These are phyloP conservation scores for Aspergillus sp. DNA, from an alignment of 2,329 filamentous ascomycete genomes.

Conservation along the genomic window DNA sequence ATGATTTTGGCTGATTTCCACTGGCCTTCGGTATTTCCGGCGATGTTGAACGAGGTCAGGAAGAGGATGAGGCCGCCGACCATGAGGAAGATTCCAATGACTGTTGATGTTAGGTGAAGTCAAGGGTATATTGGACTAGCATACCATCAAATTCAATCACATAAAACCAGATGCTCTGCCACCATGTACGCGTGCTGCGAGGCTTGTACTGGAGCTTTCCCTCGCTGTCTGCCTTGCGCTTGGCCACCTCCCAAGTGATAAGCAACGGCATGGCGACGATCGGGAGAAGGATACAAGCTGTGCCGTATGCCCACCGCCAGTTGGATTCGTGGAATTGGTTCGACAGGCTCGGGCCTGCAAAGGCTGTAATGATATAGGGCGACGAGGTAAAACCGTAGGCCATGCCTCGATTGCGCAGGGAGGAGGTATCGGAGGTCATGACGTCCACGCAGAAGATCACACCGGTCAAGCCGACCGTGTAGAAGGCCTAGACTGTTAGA, in stretches of 20 bases:
- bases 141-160: slow-evolving; percentile 57
- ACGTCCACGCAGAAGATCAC: slow-evolving; percentile 57
- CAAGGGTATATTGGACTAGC: neutral
- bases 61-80: slow-evolving; percentile 57
- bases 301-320: slow-evolving; percentile 63
- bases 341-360: slow-evolving; percentile 53
- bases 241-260: slow-evolving; percentile 53
- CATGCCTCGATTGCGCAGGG: slow-evolving; percentile 58
- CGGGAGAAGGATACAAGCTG: slow-evolving; percentile 60
- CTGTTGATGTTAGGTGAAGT: slow-evolving; percentile 2
- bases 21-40: slow-evolving; percentile 29
- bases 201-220: slow-evolving; percentile 48
- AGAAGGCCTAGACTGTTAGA: neutral
- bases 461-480: slow-evolving; percentile 35
- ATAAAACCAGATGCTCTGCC: slow-evolving; percentile 52
- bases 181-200: slow-evolving; percentile 40
- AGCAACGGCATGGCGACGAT: slow-evolving; percentile 56
- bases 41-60: slow-evolving; percentile 50
- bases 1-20: slow-evolving; percentile 47
- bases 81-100: slow-evolving; percentile 60
- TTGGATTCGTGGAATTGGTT: slow-evolving; percentile 50
- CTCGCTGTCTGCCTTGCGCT: slow-evolving; percentile 54
- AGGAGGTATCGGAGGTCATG: slow-evolving; percentile 62
- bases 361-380: slow-evolving; percentile 62
- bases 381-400: slow-evolving; percentile 59